Percentiles rank a stretch among this genome's conserved stretches.
Conservation (phyloP, 148 eudicot species). For the Bassia scoparia region DNA sequence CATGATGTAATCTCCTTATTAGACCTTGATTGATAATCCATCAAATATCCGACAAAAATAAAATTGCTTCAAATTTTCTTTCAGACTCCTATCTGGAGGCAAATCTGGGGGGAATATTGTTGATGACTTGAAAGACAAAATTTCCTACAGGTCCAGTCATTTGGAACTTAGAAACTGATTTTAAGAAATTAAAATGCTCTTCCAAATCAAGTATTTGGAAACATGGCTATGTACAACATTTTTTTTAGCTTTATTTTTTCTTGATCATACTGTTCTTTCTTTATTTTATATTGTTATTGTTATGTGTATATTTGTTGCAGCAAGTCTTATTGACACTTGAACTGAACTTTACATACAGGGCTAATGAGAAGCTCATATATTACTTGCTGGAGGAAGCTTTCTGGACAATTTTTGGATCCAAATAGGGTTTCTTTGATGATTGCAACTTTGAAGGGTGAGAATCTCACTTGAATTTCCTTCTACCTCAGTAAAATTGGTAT, state of each 20-base stretch:
- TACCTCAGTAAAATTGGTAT: neutral
- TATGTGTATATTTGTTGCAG: neutral
- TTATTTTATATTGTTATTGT: neutral
- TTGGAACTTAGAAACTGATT: neutral
- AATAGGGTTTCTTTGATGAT: neutral
- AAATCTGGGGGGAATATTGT: neutral
- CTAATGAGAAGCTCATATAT: neutral
- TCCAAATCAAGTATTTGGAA: neutral
- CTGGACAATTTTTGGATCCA: neutral
- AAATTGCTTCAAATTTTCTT: neutral
- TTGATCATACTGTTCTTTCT: neutral
- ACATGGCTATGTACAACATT: neutral
- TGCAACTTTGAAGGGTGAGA: neutral
- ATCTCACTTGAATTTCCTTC: neutral
- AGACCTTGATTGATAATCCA: too few species aligned
- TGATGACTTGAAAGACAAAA: too few species aligned
- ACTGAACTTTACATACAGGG: neutral
- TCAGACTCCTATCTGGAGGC: neutral
- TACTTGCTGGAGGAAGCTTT: slow-evolving; percentile 1
- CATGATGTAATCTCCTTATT: too few species aligned
- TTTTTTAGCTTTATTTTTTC: neutral
- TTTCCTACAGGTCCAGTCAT: too few species aligned
- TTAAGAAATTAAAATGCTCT: neutral
- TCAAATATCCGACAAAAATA: too few species aligned
- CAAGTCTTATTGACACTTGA: neutral